These are phyloP conservation scores for Macrolepiota albuminosa DNA, from an alignment of 768 basidiomycete genomes.

Conservation along the genomic window DNA sequence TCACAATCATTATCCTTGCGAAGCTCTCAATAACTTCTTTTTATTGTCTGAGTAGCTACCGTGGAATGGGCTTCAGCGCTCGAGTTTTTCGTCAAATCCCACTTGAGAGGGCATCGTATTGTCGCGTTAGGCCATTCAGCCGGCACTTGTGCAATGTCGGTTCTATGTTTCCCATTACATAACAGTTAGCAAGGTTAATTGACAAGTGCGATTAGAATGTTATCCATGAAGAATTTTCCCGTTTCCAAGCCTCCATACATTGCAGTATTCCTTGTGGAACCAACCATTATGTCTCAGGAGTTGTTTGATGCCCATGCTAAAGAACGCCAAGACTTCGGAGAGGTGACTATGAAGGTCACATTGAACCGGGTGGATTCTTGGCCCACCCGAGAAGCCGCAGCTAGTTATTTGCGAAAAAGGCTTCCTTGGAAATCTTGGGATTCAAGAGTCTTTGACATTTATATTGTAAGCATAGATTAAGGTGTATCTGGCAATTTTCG, in stretches of 20 bases:
- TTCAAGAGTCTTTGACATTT: constrained; percentile 21
- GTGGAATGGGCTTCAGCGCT: constrained; percentile 20
- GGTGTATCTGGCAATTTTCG: not conserved
- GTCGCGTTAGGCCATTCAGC: constrained; percentile 31
- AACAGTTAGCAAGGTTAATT: not conserved
- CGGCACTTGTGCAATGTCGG: constrained; percentile 26
- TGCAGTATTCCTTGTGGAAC: constrained; percentile 28
- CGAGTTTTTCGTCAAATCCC: constrained; percentile 10
- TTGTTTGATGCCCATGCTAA: constrained; percentile 18
- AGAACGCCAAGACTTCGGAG: constrained; percentile 12
- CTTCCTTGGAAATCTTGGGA: constrained; percentile 28
- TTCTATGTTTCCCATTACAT: not conserved
- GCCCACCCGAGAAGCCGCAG: constrained; percentile 22
- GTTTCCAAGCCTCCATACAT: constrained; percentile 16
- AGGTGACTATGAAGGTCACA: constrained; percentile 15
- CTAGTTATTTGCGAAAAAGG: constrained; percentile 17
- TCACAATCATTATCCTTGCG: not conserved
- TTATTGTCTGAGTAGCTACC: constrained; percentile 11
- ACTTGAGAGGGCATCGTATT: constrained; percentile 18
- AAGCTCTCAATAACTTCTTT: not conserved
- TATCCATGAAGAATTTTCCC: constrained; percentile 15
- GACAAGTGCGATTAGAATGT: constrained; percentile 9
- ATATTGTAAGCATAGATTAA: constrained; percentile 18
- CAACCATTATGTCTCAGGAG: constrained; percentile 23
- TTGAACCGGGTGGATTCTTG: constrained; percentile 22